phyloP scores from a whole-genome alignment of 371 early-diverging fungal species.

The Smittium mucronatum region DNA sequence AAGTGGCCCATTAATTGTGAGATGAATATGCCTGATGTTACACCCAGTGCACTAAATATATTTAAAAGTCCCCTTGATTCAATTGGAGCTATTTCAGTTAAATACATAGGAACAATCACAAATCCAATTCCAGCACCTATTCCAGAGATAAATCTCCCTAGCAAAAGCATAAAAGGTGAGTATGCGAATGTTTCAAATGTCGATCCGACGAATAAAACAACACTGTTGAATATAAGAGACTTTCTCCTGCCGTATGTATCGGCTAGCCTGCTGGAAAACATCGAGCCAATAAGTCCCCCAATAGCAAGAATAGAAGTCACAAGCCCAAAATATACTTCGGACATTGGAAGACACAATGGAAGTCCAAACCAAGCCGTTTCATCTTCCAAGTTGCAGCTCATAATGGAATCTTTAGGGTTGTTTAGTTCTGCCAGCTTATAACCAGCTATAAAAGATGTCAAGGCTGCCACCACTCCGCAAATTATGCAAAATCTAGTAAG shows the following conservation, averaged over 20 bases:
- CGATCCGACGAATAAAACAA: slow-evolving; percentile 46
- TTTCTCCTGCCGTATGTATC: slow-evolving; percentile 58
- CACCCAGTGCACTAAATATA: slow-evolving; percentile 65
- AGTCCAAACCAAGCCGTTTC: slow-evolving; percentile 20
- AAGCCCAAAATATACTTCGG: slow-evolving; percentile 51
- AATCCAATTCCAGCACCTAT: slow-evolving; percentile 69
- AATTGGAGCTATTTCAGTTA: slow-evolving; percentile 70
- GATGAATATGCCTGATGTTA: slow-evolving; percentile 70
- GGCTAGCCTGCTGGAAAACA: slow-evolving; percentile 53
- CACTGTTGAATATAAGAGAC: slow-evolving; percentile 52
- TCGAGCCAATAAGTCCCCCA: slow-evolving; percentile 73
- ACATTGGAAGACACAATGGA: slow-evolving; percentile 71
- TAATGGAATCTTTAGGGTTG: slow-evolving; percentile 39
- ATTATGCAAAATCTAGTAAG: slow-evolving; percentile 3
- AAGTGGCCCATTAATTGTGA: slow-evolving; percentile 49
- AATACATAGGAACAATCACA: slow-evolving; percentile 73
- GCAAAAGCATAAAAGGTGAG: slow-evolving; percentile 36
- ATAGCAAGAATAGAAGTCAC: slow-evolving; percentile 56
- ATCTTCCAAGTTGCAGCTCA: slow-evolving; percentile 2
- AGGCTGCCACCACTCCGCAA: slow-evolving; percentile 14
- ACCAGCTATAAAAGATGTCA: slow-evolving; percentile 59
- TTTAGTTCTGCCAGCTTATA: slow-evolving; percentile 73
- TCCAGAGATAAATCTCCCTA: slow-evolving; percentile 75
- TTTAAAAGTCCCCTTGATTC: slow-evolving; percentile 60
- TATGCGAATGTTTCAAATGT: slow-evolving; percentile 47